Conservation (phyloP, 164 flowering plant genomes). For the Chimonanthus praecox region DNA sequence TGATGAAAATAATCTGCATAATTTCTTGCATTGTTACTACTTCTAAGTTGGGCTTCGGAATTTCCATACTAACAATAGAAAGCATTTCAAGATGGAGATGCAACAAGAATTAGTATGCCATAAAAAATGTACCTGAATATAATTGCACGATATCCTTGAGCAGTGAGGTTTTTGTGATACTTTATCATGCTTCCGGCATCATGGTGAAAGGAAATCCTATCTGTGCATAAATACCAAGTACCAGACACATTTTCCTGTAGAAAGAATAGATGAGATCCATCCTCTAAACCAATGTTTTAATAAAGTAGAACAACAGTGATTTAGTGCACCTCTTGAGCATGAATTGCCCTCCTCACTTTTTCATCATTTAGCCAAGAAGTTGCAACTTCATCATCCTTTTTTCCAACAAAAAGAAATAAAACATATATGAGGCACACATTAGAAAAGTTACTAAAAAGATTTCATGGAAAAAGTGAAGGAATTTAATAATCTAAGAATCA, state of each 20-base stretch:
- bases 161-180: conserved; percentile 79
- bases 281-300: not conserved
- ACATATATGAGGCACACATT: too few species aligned
- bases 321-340: conserved; percentile 51
- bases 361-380: conserved; percentile 74
- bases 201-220: conserved; percentile 35
- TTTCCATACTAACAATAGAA: not conserved
- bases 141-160: conserved; percentile 68
- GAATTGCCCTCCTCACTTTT: conserved; percentile 74
- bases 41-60: not conserved
- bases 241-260: conserved; percentile 36
- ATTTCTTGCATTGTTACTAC: not conserved
- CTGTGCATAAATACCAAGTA: conserved; percentile 82
- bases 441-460: too few species aligned
- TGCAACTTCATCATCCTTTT: conserved; percentile 80
- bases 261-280: not conserved
- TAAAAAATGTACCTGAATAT: conserved; percentile 55
- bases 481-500: too few species aligned
- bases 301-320: not conserved
- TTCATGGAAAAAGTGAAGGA: too few species aligned
- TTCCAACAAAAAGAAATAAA: not conserved
- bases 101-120: not conserved
- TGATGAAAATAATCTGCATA: not conserved
- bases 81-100: not conserved
- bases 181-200: conserved; percentile 93